These are phyloP conservation scores for Gossypium longicalyx DNA, from an alignment of 345 rosid species.

Conservation along the genomic window DNA sequence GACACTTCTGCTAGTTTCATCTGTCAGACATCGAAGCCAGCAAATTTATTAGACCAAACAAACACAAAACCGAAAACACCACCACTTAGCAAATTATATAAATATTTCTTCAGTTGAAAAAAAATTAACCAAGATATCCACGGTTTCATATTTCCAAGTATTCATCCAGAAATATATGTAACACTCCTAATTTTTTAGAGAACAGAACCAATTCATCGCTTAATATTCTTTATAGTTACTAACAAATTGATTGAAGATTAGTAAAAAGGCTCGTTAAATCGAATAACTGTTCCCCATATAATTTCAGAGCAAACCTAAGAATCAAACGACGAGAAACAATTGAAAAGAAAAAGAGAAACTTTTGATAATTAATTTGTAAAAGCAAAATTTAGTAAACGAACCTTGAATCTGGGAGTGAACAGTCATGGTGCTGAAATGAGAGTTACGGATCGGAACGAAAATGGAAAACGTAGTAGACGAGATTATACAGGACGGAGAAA, in stretches of 20 bases:
- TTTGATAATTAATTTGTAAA: background rate
- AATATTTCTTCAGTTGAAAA: background rate
- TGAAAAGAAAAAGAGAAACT: background rate
- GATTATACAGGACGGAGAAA: background rate
- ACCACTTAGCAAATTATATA: background rate
- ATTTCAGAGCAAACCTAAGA: background rate
- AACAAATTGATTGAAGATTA: background rate
- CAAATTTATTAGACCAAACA: background rate
- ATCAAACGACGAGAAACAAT: background rate
- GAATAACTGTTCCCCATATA: background rate
- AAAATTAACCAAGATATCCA: background rate
- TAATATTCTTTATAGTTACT: background rate
- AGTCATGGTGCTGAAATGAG: background rate
- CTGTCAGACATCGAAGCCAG: constrained; percentile 19
- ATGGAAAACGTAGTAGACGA: background rate
- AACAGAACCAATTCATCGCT: background rate
- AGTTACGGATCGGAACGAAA: background rate
- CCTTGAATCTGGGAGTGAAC: background rate
- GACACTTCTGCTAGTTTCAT: constrained; percentile 24
- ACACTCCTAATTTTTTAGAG: background rate
- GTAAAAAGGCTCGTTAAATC: no score
- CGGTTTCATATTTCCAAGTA: no score
- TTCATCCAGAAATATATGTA: background rate
- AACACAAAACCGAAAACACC: background rate
- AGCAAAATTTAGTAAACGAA: background rate